Evolutionary conservation across 768 basidiomycete species (phyloP).

Genomic region (Mycena epipterygia): DNA sequence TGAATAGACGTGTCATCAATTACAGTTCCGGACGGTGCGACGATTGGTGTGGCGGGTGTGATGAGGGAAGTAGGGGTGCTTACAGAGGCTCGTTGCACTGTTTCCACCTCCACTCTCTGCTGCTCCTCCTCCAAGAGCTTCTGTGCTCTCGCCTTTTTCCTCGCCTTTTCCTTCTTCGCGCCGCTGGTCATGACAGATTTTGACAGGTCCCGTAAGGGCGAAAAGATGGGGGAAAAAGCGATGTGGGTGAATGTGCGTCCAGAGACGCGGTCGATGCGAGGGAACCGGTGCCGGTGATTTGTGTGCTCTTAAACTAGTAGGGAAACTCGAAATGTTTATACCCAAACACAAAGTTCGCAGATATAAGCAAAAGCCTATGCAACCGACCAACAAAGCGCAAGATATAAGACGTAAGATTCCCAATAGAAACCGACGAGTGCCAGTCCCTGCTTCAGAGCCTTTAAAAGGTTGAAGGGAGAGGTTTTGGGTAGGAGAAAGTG

Average conservation of each 20-base stretch:
- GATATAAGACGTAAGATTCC: too few relatives aligned
- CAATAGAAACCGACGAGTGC: too few relatives aligned
- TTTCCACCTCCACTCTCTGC: constrained; percentile 1
- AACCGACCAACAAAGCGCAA: too few relatives aligned
- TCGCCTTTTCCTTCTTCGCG: constrained; percentile 1
- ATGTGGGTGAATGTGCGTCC: constrained; percentile 3
- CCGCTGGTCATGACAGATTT: not conserved
- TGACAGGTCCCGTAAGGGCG: not conserved
- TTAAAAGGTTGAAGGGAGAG: too few relatives aligned
- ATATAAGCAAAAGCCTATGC: too few relatives aligned
- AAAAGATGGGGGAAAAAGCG: not conserved
- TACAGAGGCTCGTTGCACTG: not conserved
- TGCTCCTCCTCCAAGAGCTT: constrained; percentile 1
- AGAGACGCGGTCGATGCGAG: constrained; percentile 10
- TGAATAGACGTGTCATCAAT: not conserved
- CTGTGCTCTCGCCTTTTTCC: not conserved
- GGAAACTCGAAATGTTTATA: too few relatives aligned
- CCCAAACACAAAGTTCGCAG: too few relatives aligned
- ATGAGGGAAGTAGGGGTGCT: not conserved
- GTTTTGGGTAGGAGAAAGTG: too few relatives aligned
- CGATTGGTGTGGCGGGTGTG: not conserved
- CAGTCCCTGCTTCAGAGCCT: too few relatives aligned
- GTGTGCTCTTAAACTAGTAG: too few relatives aligned
- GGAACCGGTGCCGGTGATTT: not conserved
- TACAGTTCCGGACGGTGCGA: not conserved